Base-by-base conservation (phyloP, 2,329 filamentous ascomycete genomes). In the Calycina herbarum region DNA sequence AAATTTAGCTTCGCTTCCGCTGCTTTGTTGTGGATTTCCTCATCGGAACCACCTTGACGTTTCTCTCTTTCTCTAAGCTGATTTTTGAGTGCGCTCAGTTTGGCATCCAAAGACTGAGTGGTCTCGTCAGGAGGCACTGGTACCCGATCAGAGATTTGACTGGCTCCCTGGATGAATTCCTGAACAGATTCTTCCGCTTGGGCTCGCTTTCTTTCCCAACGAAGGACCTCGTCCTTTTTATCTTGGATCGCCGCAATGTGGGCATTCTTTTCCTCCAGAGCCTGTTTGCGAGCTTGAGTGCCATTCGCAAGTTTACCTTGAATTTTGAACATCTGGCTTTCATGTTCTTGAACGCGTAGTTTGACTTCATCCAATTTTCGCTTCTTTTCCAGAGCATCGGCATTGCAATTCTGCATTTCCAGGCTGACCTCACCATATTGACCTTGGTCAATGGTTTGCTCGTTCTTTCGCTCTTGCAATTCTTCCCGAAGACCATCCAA, bases 111-210 rank as follows among this genome's bases (percentile, higher is more conserved):
- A 63, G 82, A 87, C 13, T 78, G 75, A 54, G 83, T 76, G 0
- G 87, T 92, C 73, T 92, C 89, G 5, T 85, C 86, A 62, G 86
- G 82, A 4, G 87, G 84, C 42, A 94, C 83, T 45, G 83, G 77
- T 62, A 91, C 86, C 38, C 91, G 84, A 31, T 79, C 76, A 35
- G 81, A 85, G 54, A 89, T 79, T 11, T 78, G 67, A 40, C 77
- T 77, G 20, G 90, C 91, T 69, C 87, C 79, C 48, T 77, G 75
- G 15, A 74, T 85, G 70, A 85, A 89, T 1, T 84, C 79, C 31
- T 80, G 76, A 33, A 92, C 83, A 42, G 78, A 76, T 13, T 76
- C 77, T 5, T 74, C 75, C 64, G 86, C 80, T 2, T 79, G 75
- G 20, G 85, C 80, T 20, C 79, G 80, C 69, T 83, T 84, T 17